Evolutionary conservation across 2,329 filamentous ascomycete genomes (phyloP), one percentile per base, ranked within the genome.

Genomic region (Talaromyces piceae): DNA sequence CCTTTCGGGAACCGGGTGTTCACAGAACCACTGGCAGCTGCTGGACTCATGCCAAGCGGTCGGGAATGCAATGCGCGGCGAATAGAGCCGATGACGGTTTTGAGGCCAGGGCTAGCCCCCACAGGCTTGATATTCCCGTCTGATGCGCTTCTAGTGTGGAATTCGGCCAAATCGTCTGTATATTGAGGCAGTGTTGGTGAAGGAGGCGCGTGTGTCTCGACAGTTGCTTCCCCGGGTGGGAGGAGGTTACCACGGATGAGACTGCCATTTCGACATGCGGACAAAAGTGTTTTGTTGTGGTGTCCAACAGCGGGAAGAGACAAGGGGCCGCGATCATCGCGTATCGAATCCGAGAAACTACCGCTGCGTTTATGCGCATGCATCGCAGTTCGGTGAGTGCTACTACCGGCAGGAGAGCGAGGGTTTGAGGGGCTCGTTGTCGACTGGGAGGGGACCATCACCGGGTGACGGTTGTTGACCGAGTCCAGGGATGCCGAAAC

Each of bases 171-270:
- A 8, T 58, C 60, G 5, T 60, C 57, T 18, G 63, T 61, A 23
- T 63, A 55, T n/a, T 64, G 59, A 37, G 72, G 61, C 51, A 67
- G 60, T 27, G 66, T 56, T 20, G 67, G 71, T 3, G 76, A 76
- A 45, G 73, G 74, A 5, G 79, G 76, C 5, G 79, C 73, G 48
- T 82, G 70, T 30, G 83, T 73, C 41, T 91, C 83, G 37, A 96
- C 86, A 63, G 87, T 89, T 0, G 91, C 83, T 54, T 93, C 87
- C 0, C 81, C 82, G 1, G 91, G 93, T 13, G 90, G 88, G 55
- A 94, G 80, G 5, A 95, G 65, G 53, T 90, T 88, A 12, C 93
- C 93, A 47, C 91, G 82, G 18, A 97, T 91, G 31, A 98, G 79
- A 57, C 87, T 91, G 8, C 91, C 89, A 3, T 86, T 83, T 61